These are phyloP conservation scores for Metschnikowia picachoensis DNA, from an alignment of 805 yeast genomes.

Conservation along the genomic window DNA sequence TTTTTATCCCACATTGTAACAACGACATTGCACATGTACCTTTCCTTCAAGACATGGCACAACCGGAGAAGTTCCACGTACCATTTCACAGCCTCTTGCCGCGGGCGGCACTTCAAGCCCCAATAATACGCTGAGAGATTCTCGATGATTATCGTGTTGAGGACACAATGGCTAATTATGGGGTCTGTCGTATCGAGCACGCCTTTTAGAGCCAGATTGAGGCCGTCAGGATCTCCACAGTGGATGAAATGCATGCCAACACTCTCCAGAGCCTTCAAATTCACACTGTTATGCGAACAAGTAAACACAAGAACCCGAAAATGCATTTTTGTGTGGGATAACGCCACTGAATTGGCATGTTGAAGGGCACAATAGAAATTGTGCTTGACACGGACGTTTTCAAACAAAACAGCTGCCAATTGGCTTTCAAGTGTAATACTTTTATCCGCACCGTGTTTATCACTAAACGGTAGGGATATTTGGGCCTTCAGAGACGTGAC, in stretches of 20 bases:
- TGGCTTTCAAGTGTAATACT: slow-evolving; percentile 6
- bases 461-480: slow-evolving; percentile 2
- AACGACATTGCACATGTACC: slow-evolving; percentile 26
- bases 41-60: slow-evolving; percentile 13
- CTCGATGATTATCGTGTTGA: slow-evolving; percentile 26
- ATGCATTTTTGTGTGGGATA: neutral
- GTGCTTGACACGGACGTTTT: slow-evolving; percentile 9
- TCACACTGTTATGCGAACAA: slow-evolving; percentile 7
- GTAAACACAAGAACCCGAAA: slow-evolving; percentile 3
- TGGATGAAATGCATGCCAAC: neutral
- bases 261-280: neutral
- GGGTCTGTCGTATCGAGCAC: slow-evolving; percentile 1
- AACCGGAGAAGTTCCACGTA: slow-evolving; percentile 16
- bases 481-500: neutral
- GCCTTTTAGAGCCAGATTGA: slow-evolving; percentile 1
- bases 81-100: slow-evolving; percentile 3
- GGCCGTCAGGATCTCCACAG: slow-evolving; percentile 5
- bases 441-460: neutral
- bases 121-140: slow-evolving; percentile 36
- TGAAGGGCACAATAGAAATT: slow-evolving; percentile 9
- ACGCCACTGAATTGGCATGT: neutral
- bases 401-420: slow-evolving; percentile 12
- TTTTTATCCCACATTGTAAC: slow-evolving; percentile 27
- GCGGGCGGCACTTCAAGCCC: slow-evolving; percentile 19
- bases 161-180: slow-evolving; percentile 3